Base-by-base conservation (phyloP, 345 rosid genomes). In the Garcia nutans region DNA sequence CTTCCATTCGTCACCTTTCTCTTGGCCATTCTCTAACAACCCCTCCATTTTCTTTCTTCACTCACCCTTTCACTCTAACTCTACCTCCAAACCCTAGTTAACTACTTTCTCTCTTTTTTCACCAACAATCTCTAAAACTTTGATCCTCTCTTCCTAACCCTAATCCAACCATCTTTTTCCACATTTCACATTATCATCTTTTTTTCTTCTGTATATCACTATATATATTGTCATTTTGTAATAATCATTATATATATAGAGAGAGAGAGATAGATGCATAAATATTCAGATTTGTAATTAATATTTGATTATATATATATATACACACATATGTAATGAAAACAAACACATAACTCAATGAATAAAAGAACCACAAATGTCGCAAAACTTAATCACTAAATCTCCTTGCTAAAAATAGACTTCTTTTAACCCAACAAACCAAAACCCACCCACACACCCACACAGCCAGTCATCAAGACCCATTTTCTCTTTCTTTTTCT, bases 321-420 rank as follows among this genome's bases (percentile, higher is more conserved):
- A 28, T 28, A 28, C 2, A 28, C 2, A 28, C 2, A 28, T 28
- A 28, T 28, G 2, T 28, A 63, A 79, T 70, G 83, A 41, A 74
- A 61, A 66, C 81, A 73, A 79, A 61, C 76, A 68, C 1, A 47
- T 44, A 81, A 68, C 41, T 37, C 41, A 86, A 76, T 83, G 88
- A 91, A 91, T 90, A 88, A 74, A 60, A 59, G 77, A 44, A 66
- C 83, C 84, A 86, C 95, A 89, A 86, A 91, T 93, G 97, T 86
- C 95, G 84, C 13, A 11, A 52, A 56, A 71, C 60, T 69, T 44
- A 68, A 50, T 76, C 84, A 42, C 68, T 73, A 68, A 78, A 66
- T 65, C 5, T 67, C 56, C 79, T 79, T 81, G 78, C 87, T 65
- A 84, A 86, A 88, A 83, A 86, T 86, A 84, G 88, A 7, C 26